phyloP scores from a whole-genome alignment of 2,329 filamentous ascomycete species.

The Fusarium anthophilum region DNA sequence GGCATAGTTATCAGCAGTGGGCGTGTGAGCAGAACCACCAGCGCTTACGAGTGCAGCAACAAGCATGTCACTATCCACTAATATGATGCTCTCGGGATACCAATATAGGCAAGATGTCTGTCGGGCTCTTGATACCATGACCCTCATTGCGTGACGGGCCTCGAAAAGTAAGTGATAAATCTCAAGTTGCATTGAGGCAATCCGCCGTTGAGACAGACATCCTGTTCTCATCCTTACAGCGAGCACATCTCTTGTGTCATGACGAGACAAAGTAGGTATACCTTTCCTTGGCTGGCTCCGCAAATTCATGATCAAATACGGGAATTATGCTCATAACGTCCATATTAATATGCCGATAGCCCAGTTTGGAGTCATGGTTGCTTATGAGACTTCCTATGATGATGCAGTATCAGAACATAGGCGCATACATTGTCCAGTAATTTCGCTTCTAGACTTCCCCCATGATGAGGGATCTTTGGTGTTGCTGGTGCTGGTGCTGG shows the following conservation, averaged over 20 bases:
- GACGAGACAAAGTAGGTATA: neutral
- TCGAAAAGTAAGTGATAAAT: neutral
- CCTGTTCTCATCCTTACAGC: neutral
- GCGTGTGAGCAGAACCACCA: slow-evolving; percentile 1
- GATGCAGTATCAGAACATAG: neutral
- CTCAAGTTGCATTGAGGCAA: neutral
- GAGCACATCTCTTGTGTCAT: neutral
- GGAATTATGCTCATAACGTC: neutral
- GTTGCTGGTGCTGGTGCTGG: neutral
- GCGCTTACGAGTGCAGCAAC: neutral
- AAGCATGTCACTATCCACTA: neutral
- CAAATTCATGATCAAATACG: neutral
- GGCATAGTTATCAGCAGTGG: neutral
- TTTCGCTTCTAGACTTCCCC: neutral
- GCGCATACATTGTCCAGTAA: neutral
- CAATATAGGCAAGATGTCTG: slow-evolving; percentile 1
- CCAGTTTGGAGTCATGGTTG: neutral
- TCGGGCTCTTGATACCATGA: neutral
- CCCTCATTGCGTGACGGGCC: neutral
- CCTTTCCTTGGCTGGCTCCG: neutral
- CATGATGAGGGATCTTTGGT: neutral
- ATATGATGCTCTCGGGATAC: slow-evolving; percentile 17
- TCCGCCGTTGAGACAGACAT: neutral
- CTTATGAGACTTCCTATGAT: neutral
- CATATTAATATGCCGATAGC: slow-evolving; percentile 3